Evolutionary conservation across 2,329 filamentous ascomycete genomes (phyloP), one percentile per base, ranked within the genome.

Genomic region (Paracamarosporium sp.): DNA sequence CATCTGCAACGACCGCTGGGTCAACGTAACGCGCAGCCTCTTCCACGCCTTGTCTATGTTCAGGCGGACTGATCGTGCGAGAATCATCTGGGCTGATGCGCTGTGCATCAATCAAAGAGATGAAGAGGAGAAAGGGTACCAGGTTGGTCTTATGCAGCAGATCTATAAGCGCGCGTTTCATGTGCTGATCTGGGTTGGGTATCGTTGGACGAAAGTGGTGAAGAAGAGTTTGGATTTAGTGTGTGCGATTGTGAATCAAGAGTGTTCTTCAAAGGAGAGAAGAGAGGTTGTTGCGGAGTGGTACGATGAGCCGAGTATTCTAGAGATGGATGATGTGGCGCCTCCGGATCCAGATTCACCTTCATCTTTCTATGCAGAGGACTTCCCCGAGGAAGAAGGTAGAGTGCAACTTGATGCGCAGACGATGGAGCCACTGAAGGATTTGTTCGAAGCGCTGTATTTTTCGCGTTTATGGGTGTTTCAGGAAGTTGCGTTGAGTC

Each of bases 51-150:
- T 53, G 9, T 24, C 12, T 2, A 9, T 53, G 13, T 46, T 53
- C 40, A 40, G 50, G 11, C 50, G 28, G 3, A 36, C 24, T 8
- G 41, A 46, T 22, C 40, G 50, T 13, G 40, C 40, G 17, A 41
- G 50, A 28, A 25, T 35, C n/a, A 38, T 54, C 24, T 65, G 70
- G 71, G 63, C 62, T 2, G 72, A 73, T 54, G 61, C 60, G 0
- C 30, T 75, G 11, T 73, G 67, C 48, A 71, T 74, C 25, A 58
- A 74, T 20, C 57, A 66, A 38, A 31, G 55, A 11, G 53, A 67
- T 28, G 36, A 27, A 6, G 48, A 55, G 5, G 65, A 68, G 36
- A 47, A 43, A 17, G 48, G 30, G 7, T 25, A 61, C n/a, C 65
- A 68, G 51, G 54, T 67, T 20, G 27, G 44, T 11, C 38, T 56